These are phyloP conservation scores for Metschnikowia orientalis DNA, from an alignment of 805 yeast species.

Conservation along the genomic window DNA sequence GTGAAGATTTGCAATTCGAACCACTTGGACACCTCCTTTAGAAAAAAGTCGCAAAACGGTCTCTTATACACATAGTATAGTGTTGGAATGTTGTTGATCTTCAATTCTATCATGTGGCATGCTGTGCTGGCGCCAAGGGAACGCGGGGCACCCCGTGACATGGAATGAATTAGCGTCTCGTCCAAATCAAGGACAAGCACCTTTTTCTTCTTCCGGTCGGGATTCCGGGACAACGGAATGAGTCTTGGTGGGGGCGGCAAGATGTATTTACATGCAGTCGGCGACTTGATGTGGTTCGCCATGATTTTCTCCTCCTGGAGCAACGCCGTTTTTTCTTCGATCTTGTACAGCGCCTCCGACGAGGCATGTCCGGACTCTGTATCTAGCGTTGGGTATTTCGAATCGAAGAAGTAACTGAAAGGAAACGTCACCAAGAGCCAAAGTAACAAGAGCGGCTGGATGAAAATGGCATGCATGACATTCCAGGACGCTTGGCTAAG, in stretches of 20 bases:
- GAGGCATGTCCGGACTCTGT: slow-evolving; percentile 1
- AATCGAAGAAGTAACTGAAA: slow-evolving; percentile 36
- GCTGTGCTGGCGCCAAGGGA: slow-evolving; percentile 31
- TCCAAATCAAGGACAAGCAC: slow-evolving; percentile 85
- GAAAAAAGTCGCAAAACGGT: slow-evolving; percentile 84
- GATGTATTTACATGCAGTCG: slow-evolving; percentile 40
- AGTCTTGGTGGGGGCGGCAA: slow-evolving; percentile 45
- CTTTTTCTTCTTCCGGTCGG: slow-evolving; percentile 44
- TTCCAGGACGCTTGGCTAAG: too few species aligned
- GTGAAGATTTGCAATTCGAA: slow-evolving; percentile 87
- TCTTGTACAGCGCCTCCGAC: slow-evolving; percentile 12
- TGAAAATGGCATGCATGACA: slow-evolving; percentile 45
- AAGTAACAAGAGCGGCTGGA: slow-evolving; percentile 47
- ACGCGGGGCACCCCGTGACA: slow-evolving; percentile 60
- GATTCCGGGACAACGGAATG: slow-evolving; percentile 39
- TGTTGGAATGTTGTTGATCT: slow-evolving; percentile 63
- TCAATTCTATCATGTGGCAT: slow-evolving; percentile 77
- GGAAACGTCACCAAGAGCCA: slow-evolving; percentile 59
- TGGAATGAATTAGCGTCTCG: slow-evolving; percentile 90
- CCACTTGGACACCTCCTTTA: slow-evolving; percentile 78
- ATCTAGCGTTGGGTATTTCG: slow-evolving; percentile 10
- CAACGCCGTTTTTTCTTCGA: slow-evolving; percentile 33
- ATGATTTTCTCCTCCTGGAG: slow-evolving; percentile 39
- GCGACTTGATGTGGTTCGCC: slow-evolving; percentile 39
- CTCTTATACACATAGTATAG: slow-evolving; percentile 87